These are phyloP conservation scores for Solanum hybrid DNA, from an alignment of 305 asterid genomes.

Conservation along the genomic window DNA sequence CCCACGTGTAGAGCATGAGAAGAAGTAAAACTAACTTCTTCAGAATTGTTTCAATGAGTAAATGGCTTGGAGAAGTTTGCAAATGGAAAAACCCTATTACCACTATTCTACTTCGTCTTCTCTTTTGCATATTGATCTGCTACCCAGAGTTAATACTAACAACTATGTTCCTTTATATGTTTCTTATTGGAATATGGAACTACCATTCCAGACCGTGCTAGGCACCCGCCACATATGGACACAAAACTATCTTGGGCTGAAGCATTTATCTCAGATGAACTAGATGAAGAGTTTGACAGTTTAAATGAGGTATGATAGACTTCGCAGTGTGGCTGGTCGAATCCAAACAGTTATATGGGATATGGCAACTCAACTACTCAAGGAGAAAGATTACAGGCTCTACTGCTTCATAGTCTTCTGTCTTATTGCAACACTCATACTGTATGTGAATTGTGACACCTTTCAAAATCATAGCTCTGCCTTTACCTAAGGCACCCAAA, in stretches of 20 bases:
- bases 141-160: constrained; percentile 46
- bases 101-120: constrained; percentile 28
- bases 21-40: constrained; percentile 48
- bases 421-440: constrained; percentile 30
- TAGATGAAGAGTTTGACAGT: constrained; percentile 39
- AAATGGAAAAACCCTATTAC: constrained; percentile 45
- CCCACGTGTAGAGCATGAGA: constrained; percentile 53
- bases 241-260: constrained; percentile 47
- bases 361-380: constrained; percentile 21
- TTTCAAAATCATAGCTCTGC: constrained; percentile 20
- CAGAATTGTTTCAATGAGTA: constrained; percentile 30
- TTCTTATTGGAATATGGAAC: constrained; percentile 49
- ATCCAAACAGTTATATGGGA: constrained; percentile 42
- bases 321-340: constrained; percentile 40
- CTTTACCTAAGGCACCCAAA: constrained; percentile 35
- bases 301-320: constrained; percentile 40
- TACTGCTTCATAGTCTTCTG: constrained; percentile 29
- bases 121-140: constrained; percentile 35
- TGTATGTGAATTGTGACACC: constrained; percentile 24
- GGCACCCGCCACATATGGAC: constrained; percentile 54
- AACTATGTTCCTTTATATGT: constrained; percentile 39
- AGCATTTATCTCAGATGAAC: constrained; percentile 17
- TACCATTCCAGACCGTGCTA: constrained; percentile 24
- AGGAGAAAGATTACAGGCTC: constrained; percentile 20
- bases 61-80: constrained; percentile 34